A percentile compares a stretch with the other conserved stretches of the same genome.
Evolutionary conservation across 768 basidiomycete genomes (phyloP).

Genomic region (Lanmaoa rubissima): DNA sequence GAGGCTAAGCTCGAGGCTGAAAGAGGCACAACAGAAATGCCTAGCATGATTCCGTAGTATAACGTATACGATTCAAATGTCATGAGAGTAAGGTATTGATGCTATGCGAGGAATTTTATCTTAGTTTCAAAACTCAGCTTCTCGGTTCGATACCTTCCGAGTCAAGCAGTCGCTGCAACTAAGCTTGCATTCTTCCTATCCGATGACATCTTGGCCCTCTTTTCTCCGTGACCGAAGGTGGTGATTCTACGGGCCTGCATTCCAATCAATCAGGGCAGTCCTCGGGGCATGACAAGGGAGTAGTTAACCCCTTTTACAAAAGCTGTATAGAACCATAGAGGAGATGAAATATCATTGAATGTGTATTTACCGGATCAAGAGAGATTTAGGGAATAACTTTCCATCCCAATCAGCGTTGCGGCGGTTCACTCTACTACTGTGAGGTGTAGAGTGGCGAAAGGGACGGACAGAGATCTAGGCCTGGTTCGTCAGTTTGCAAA

Average conservation of each 20-base stretch:
- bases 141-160: not conserved
- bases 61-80: not conserved
- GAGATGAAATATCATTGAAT: not conserved
- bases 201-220: not conserved
- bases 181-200: not conserved
- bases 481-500: too few relatives aligned
- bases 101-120: not conserved
- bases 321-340: not conserved
- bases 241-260: not conserved
- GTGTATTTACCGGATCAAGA: not conserved
- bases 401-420: too few relatives aligned
- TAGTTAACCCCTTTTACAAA: not conserved
- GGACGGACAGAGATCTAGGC: too few relatives aligned
- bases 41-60: not conserved
- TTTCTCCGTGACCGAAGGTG: not conserved
- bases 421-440: not conserved
- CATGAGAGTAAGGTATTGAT: not conserved
- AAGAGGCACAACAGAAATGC: not conserved
- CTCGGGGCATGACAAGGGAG: not conserved
- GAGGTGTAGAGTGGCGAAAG: not conserved
- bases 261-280: not conserved
- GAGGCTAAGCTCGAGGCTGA: not conserved
- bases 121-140: not conserved
- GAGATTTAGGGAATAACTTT: not conserved
- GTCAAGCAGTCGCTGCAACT: not conserved